Evolutionary conservation across 1,284 basidiomycete genomes (phyloP).

Genomic region (Malassezia furfur): DNA sequence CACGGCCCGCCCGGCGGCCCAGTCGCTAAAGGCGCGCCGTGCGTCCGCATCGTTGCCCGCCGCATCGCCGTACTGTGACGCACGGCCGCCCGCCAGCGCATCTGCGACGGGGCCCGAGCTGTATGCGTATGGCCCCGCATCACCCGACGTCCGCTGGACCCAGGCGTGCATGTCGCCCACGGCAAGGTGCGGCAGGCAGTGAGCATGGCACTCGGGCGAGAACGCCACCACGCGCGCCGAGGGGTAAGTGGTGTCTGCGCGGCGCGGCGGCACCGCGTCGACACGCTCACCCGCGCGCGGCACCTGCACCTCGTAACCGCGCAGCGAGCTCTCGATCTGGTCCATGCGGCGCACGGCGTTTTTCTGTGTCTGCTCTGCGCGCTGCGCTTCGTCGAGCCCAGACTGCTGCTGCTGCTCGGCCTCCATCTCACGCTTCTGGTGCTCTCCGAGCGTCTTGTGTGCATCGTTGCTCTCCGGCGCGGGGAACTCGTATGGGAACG

Average conservation of each 20-base stretch:
- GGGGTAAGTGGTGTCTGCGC: conserved; percentile 25
- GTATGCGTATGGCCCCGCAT: conserved; percentile 37
- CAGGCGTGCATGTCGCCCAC: conserved; percentile 68
- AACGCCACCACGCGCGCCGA: conserved; percentile 55
- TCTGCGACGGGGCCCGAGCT: conserved; percentile 35
- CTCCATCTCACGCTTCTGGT: conserved; percentile 15
- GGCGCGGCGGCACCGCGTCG: background rate
- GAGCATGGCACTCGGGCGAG: conserved; percentile 60
- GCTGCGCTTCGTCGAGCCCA: conserved; percentile 20
- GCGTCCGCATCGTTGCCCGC: conserved; percentile 1
- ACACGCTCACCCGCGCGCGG: conserved; percentile 4
- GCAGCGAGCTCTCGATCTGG: conserved; percentile 30
- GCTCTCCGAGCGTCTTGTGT: conserved; percentile 19
- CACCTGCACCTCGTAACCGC: conserved; percentile 28
- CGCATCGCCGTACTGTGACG: background rate
- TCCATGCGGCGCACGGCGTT: conserved; percentile 30
- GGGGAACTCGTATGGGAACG: conserved; percentile 73
- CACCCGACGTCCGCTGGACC: conserved; percentile 53
- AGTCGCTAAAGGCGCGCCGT: conserved; percentile 14
- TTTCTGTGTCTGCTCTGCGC: conserved; percentile 17
- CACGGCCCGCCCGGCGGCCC: conserved; percentile 17
- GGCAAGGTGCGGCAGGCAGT: conserved; percentile 74
- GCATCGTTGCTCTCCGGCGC: conserved; percentile 20
- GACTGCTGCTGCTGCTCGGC: conserved; percentile 16
- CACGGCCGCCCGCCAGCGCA: background rate